These are phyloP conservation scores for Aspergillus ibericus DNA, from an alignment of 2,329 filamentous ascomycete species.

Conservation along the genomic window DNA sequence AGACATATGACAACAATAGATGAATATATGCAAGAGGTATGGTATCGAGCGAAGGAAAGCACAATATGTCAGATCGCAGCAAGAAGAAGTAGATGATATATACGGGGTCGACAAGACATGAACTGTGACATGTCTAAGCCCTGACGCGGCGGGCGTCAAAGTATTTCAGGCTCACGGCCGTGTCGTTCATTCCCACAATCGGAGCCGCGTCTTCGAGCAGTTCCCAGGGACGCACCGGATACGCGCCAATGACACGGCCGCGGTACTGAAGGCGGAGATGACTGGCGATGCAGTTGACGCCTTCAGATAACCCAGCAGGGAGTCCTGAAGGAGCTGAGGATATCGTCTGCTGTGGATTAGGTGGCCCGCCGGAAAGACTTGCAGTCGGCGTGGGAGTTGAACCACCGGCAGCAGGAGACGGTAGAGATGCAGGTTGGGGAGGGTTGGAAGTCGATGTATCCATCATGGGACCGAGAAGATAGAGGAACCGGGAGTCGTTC, in stretches of 20 bases:
- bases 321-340: conserved; percentile 8
- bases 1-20: neutral
- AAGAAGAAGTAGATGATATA: neutral
- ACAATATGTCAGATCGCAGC: neutral
- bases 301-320: conserved; percentile 24
- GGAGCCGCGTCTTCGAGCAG: conserved; percentile 48
- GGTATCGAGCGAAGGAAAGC: conserved; percentile 6
- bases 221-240: conserved; percentile 44
- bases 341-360: conserved; percentile 20
- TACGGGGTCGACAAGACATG: neutral
- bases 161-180: conserved; percentile 43
- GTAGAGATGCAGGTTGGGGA: conserved; percentile 28
- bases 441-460: conserved; percentile 24
- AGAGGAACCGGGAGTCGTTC: conserved; percentile 42
- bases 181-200: conserved; percentile 46
- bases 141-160: conserved; percentile 43
- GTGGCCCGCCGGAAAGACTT: conserved; percentile 19
- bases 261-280: conserved; percentile 41
- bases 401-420: conserved; percentile 33
- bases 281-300: conserved; percentile 27
- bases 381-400: conserved; percentile 32
- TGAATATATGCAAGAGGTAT: conserved; percentile 16
- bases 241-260: conserved; percentile 36
- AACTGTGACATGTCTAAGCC: conserved; percentile 7
- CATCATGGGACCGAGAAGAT: conserved; percentile 42